phyloP scores from a whole-genome alignment of 495 filamentous ascomycete species.

The Thermochaetoides thermophila region DNA sequence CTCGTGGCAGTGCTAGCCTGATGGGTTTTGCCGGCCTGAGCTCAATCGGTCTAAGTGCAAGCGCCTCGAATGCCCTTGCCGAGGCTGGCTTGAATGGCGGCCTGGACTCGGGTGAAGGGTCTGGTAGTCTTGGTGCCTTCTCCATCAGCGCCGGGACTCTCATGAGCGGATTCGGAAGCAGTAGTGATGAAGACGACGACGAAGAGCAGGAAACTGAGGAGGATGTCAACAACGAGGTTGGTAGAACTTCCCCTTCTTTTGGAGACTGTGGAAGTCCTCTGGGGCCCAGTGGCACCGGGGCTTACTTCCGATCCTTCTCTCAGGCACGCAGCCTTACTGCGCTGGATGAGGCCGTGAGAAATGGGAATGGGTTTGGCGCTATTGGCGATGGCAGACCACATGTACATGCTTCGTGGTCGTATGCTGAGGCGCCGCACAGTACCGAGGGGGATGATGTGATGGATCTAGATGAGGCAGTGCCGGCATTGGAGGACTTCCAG shows the following conservation, averaged over 20 bases:
- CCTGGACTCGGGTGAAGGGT: slow-evolving; percentile 58
- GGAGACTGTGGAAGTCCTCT: background rate
- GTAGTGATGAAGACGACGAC: slow-evolving; percentile 92
- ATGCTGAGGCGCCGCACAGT: too few species aligned
- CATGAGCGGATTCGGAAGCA: slow-evolving; percentile 90
- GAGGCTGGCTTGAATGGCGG: slow-evolving; percentile 58
- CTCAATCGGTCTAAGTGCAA: slow-evolving; percentile 28
- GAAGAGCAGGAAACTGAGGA: slow-evolving; percentile 80
- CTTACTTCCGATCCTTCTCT: too few species aligned
- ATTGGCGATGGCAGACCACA: too few species aligned
- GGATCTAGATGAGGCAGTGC: too few species aligned
- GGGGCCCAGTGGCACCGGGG: too few species aligned
- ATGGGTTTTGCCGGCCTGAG: slow-evolving; percentile 30
- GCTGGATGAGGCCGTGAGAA: too few species aligned
- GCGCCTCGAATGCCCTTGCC: slow-evolving; percentile 53
- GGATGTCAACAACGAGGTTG: slow-evolving; percentile 39
- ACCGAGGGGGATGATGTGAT: too few species aligned
- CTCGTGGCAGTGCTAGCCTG: slow-evolving; percentile 17
- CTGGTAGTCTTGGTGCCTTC: slow-evolving; percentile 51
- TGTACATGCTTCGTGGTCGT: too few species aligned
- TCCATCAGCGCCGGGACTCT: slow-evolving; percentile 51
- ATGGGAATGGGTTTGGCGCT: too few species aligned
- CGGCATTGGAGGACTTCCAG: too few species aligned
- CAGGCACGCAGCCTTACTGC: too few species aligned
- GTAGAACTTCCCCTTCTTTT: slow-evolving; percentile 16